Evolutionary conservation across 2,329 filamentous ascomycete genomes (phyloP), one percentile per base, ranked within the genome.

Genomic region (Botrytis porri): DNA sequence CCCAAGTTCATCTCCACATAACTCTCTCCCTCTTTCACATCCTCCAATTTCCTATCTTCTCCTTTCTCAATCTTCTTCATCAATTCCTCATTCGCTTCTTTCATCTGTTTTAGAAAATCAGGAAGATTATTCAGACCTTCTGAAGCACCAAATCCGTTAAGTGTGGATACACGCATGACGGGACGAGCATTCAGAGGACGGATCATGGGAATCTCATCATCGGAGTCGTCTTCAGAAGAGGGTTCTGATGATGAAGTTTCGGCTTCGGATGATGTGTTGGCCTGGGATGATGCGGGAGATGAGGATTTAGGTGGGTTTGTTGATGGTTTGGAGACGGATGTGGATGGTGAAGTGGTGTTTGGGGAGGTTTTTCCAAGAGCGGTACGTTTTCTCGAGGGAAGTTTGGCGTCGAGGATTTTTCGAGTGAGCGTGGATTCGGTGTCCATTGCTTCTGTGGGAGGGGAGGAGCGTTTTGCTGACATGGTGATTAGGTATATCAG

Each of bases 61-160:
- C 77, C 77, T 2, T 70, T 54, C 29, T 65, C 63, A 10, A 72
- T 70, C 39, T 76, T 75, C 48, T 63, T 71, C 39, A 66, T 70
- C 5, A 78, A 73, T 59, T 74, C 70, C 18, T 73, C 73, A 67
- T 78, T 78, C 14, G 76, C 75, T 57, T 74, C 74, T 62, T 75
- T 75, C 75, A 78, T 75, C 39, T 69, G 39, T 37, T 72, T 63
- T 22, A 78, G 70, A 54, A 78, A 78, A 12, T 63, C 74, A 5
- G 74, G 70, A 29, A 78, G 64, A 16, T 61, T 48, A 35, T 20
- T 45, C n/a, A 72, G n/a, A 2, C 70, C 62, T 10, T 59, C 62
- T 60, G 70, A 37, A 20, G 18, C 45, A 4, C 72, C 65, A 41
- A 76, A 61, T 20, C 35, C 61, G 16, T 71, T 54, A 16, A 76